Percentiles rank a stretch among this genome's conserved stretches.
Conservation (phyloP, 495 filamentous ascomycete species). For the Tuber magnatum region DNA sequence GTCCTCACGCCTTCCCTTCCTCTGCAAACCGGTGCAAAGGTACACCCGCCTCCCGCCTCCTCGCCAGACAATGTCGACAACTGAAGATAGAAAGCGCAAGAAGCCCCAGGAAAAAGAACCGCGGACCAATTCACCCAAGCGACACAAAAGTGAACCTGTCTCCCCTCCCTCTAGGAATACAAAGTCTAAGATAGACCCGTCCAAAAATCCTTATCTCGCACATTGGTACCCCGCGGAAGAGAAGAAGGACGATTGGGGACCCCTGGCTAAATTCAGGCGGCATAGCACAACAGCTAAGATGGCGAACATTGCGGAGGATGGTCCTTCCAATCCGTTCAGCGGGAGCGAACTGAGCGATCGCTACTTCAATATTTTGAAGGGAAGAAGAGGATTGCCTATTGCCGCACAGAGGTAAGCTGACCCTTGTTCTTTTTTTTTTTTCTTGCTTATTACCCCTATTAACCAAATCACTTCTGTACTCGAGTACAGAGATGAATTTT, state of each 20-base stretch:
- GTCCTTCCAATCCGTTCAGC: slow-evolving; percentile 78
- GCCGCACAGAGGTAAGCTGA: slow-evolving; percentile 67
- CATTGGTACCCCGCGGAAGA: slow-evolving; percentile 60
- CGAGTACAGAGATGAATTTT: slow-evolving; percentile 80
- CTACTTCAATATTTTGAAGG: slow-evolving; percentile 83
- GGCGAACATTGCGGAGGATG: slow-evolving; percentile 69
- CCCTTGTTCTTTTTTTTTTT: slow-evolving; percentile 14
- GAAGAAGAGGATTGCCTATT: slow-evolving; percentile 78
- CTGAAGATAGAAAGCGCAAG: slow-evolving; percentile 25
- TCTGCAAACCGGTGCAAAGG: not conserved
- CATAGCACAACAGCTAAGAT: slow-evolving; percentile 73
- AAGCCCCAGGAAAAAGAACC: not conserved
- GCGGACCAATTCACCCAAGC: not conserved
- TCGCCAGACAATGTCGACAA: not conserved
- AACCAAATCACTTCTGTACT: slow-evolving; percentile 7
- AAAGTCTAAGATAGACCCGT: slow-evolving; percentile 34
- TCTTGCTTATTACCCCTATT: slow-evolving; percentile 5
- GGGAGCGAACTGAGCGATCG: slow-evolving; percentile 63
- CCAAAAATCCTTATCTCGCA: slow-evolving; percentile 75
- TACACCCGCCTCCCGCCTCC: not conserved
- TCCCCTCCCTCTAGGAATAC: slow-evolving; percentile 27
- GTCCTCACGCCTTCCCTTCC: not conserved
- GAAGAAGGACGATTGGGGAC: slow-evolving; percentile 43
- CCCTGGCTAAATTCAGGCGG: slow-evolving; percentile 61
- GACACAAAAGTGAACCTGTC: slow-evolving; percentile 9